Base-by-base conservation (phyloP, 306 rosid genomes). In the Acacia acuminata region DNA sequence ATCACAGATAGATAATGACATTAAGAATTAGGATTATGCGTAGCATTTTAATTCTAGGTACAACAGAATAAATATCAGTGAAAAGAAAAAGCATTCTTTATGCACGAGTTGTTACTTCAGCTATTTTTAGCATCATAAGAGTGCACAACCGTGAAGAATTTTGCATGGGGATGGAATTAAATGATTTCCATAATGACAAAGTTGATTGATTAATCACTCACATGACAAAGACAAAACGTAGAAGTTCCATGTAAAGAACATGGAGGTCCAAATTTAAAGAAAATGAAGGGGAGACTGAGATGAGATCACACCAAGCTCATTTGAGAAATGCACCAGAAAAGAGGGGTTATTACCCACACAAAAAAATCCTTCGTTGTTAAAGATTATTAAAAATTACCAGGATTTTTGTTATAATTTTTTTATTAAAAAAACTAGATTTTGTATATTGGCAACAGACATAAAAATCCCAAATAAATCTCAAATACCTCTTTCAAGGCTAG, bases 401-500 rank as follows among this genome's bases (percentile, higher is more conserved):
- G 20, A 50, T 15, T 50, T 50, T 15, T 0, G 15, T 48, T 48
- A 13, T 48, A 48, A 15, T 3, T 47, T 47, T 45, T 43, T 43
- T 1, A 36, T n/a, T n/a, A 45, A 45, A 50, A 50, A 15, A 15
- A 1, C 4, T 48, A 15, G 0, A 50, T 15, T 4, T 50, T 50
- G 19, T 14, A 20, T 14, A 50, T 5, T 50, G 55, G 16, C 4
- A 50, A 15, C 19, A 64, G 10, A 76, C 22, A 79, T 10, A 19
- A 17, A 34, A 53, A 22, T 14, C 47, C 65, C 14, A 66, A 58
- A 64, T 8, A 58, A 53, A 75, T 53, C 27, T 73, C 24, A 64
- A 50, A 25, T 82, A 94, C 97, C 97, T 95, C 88, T 79, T 93
- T 87, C 68, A 93, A 87, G 84, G 87, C 83, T 30, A 58, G 85